phyloP scores from a whole-genome alignment of 2,329 filamentous ascomycete species.

The Pyricularia grisea region DNA sequence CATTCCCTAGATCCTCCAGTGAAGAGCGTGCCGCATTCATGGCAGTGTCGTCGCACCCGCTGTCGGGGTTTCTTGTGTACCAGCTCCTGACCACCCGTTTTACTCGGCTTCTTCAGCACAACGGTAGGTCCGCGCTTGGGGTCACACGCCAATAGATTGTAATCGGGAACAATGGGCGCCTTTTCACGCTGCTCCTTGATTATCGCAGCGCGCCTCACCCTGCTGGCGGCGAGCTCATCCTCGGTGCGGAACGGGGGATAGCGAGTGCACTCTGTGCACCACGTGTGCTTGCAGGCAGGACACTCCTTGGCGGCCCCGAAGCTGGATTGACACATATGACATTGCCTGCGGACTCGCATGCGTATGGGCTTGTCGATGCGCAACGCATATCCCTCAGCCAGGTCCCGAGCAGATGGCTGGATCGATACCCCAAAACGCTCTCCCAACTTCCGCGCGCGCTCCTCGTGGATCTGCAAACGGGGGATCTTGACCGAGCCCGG shows the following conservation, averaged over 20 bases:
- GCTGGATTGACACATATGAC: slow-evolving; percentile 68
- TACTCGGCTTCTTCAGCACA: slow-evolving; percentile 53
- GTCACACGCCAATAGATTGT: slow-evolving; percentile 23
- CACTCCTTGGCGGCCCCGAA: slow-evolving; percentile 70
- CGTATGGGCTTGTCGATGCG: slow-evolving; percentile 68
- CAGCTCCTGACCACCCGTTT: slow-evolving; percentile 59
- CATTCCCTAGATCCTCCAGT: slow-evolving; percentile 51
- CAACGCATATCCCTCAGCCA: slow-evolving; percentile 42
- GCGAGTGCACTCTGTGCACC: slow-evolving; percentile 73
- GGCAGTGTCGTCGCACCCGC: slow-evolving; percentile 66
- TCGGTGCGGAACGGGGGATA: slow-evolving; percentile 59
- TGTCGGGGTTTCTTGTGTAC: slow-evolving; percentile 64
- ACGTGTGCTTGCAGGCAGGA: slow-evolving; percentile 64
- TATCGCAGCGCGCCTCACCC: slow-evolving; percentile 38
- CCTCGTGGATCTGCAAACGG: slow-evolving; percentile 41
- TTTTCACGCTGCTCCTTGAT: slow-evolving; percentile 49
- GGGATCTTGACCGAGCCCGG: slow-evolving; percentile 26
- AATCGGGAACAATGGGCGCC: slow-evolving; percentile 41
- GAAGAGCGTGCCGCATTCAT: slow-evolving; percentile 61
- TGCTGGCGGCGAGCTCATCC: slow-evolving; percentile 41
- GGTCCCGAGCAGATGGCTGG: slow-evolving; percentile 42
- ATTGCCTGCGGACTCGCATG: slow-evolving; percentile 69
- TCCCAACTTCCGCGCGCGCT: slow-evolving; percentile 45
- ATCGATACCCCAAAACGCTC: slow-evolving; percentile 47
- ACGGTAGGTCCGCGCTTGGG: slow-evolving; percentile 33